Evolutionary conservation across 306 rosid species (phyloP), one percentile per base, ranked within the genome.

Genomic region (Gleditsia sinensis): DNA sequence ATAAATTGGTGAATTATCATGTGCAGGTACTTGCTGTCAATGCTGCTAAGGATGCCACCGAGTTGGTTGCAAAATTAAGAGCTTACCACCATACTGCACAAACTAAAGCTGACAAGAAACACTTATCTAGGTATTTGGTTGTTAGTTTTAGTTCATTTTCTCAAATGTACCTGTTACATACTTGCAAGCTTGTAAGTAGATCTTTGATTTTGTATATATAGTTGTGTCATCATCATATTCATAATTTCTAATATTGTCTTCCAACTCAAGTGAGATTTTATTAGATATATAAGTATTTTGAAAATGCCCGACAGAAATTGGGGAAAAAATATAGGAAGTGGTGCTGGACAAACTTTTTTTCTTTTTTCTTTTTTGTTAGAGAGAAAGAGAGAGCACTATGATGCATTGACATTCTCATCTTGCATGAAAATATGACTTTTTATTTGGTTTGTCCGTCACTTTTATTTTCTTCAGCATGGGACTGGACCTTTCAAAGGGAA

Each of bases 41-140:
- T 79, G 99, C 99, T 75, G 97, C 99, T 4, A 92, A 94, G 93
- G 99, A 94, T 84, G 97, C 99, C 39, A 92, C 96, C 0, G 96
- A 94, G 67, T 82, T 92, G 65, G 97, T 94, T 77, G 91, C 99
- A 63, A 94, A 90, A 78, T 78, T 94, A 77, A 85, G 67, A 12
- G 67, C 97, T 46, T 91, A 86, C 80, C 99, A 94, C 81, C 91
- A 85, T 78, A 66, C 87, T 59, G 98, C 98, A 3, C 98, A 91
- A 71, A 92, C 96, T 36, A 88, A 86, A 72, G 93, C 97, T 1
- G 98, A 93, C 55, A 89, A 93, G 86, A 91, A 91, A 83, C 92
- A 91, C 79, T 85, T 86, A 24, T 91, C 97, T 4, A 93, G 97
- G 98, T 93, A 88, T 72, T 83, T 39, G 27, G 48, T 42, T 42